Percentiles rank a stretch among this genome's conserved stretches.
Evolutionary conservation across 1,139 yeast species (phyloP).

Genomic region (Nadsonia starkeyi-henricii): DNA sequence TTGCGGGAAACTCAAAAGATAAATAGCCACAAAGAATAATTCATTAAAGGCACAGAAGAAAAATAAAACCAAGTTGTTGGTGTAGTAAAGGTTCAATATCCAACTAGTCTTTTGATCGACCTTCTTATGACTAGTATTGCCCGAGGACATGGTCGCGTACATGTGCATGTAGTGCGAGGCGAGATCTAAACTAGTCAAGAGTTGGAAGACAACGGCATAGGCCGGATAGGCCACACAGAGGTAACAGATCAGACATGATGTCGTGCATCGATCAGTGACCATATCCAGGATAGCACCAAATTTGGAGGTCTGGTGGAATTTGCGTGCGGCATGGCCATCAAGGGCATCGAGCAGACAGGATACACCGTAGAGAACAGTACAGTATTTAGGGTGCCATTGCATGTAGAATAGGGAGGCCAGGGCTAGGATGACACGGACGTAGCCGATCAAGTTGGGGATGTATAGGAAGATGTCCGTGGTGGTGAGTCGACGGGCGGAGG

Average conservation of each 20-base stretch:
- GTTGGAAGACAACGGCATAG: conserved; percentile 60
- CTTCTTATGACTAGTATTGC: conserved; percentile 72
- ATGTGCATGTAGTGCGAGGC: conserved; percentile 97
- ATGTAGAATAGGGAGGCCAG: conserved; percentile 64
- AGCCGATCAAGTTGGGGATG: conserved; percentile 88
- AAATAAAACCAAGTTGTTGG: conserved; percentile 70
- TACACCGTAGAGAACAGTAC: conserved; percentile 65
- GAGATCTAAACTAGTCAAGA: conserved; percentile 73
- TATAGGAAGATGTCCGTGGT: conserved; percentile 50
- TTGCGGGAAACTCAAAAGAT: conserved; percentile 51
- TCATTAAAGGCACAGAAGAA: conserved; percentile 87
- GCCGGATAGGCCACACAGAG: conserved; percentile 68
- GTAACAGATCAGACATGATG: conserved; percentile 78
- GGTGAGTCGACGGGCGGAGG: conserved; percentile 15
- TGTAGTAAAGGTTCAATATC: conserved; percentile 73
- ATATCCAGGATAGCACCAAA: conserved; percentile 96
- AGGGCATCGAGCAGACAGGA: conserved; percentile 91
- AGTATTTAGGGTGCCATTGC: conserved; percentile 69
- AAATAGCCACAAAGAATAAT: conserved; percentile 78
- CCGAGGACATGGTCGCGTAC: conserved; percentile 82
- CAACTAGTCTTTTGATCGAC: conserved; percentile 59
- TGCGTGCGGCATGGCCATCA: conserved; percentile 93
- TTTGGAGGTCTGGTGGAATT: conserved; percentile 73
- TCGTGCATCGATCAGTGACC: conserved; percentile 98
- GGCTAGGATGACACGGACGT: conserved; percentile 69